Evolutionary conservation across 768 basidiomycete species (phyloP), one percentile per base, ranked within the genome.

Genomic region (Coprinopsis cinerea): DNA sequence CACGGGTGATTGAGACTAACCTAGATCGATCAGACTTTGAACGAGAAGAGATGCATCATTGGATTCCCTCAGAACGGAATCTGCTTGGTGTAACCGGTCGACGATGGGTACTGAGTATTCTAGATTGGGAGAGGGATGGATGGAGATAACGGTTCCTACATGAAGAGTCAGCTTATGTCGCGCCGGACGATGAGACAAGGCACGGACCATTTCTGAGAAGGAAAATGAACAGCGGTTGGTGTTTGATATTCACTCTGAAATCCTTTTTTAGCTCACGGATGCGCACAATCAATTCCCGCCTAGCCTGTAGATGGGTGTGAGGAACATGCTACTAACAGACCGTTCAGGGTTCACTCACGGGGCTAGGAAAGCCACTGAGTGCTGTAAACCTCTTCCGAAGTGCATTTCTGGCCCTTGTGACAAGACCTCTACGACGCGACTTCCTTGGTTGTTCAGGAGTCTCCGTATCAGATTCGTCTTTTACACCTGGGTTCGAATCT

Each of bases 211-310:
- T 78, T 40, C 77, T 71, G 52, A 79, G 70, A 26, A 87, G 68
- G 63, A 86, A 85, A 30, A 85, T 75, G 59, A 75, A 84, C 61
- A 86, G 65, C 7, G 85, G 81, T 40, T 76, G 70, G 41, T 82
- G 70, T 47, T 69, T 69, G 14, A 86, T 75, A 30, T 72, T 66
- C 9, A 85, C 76, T 20, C 79, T 70, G 23, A 81, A 76, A 9
- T 72, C 80, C 53, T 71, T 68, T 55, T 74, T 68, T 42, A 70
- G 49, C 2, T 58, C 58, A 39, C 59, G 51, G 17, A 71, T 61
- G 35, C 61, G 53, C n/a, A 53, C 35, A 0, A 61, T 48, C 30
- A 61, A 59, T 41, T 59, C 52, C 42, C 61, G 52, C 45, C 58
- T 60, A 1, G 55, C 58, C 61, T 62, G 24, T 14, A 43, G 20